phyloP scores from a whole-genome alignment of 2,329 filamentous ascomycete species.

The Diaporthe sp. region DNA sequence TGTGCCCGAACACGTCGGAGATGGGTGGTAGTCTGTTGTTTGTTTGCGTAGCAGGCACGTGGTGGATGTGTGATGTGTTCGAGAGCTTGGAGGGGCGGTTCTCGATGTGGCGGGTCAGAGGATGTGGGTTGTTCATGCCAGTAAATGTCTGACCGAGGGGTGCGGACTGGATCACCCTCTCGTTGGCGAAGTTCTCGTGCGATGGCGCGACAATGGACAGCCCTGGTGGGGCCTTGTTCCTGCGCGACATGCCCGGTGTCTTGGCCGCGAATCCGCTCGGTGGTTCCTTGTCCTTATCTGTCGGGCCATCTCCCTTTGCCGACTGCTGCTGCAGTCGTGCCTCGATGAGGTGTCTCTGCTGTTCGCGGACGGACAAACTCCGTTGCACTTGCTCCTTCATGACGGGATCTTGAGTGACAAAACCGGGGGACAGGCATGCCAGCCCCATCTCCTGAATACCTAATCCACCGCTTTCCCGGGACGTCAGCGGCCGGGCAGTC shows the following conservation, averaged over 20 bases:
- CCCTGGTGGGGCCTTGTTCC: conserved; percentile 87
- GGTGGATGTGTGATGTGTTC: conserved; percentile 90
- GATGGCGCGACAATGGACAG: conserved; percentile 96
- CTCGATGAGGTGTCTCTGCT: conserved; percentile 96
- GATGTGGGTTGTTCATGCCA: conserved; percentile 84
- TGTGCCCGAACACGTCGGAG: conserved; percentile 92
- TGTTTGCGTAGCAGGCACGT: conserved; percentile 88
- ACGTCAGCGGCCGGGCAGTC: conserved; percentile 82
- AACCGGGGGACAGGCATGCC: conserved; percentile 94
- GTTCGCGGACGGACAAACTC: conserved; percentile 92
- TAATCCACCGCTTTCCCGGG: conserved; percentile 76
- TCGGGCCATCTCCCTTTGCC: conserved; percentile 79
- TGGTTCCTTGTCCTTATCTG: conserved; percentile 67
- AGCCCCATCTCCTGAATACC: conserved; percentile 94
- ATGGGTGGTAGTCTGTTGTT: conserved; percentile 94
- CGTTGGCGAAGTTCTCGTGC: conserved; percentile 91
- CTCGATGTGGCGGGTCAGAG: conserved; percentile 81
- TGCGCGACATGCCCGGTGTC: conserved; percentile 79
- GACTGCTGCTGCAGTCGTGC: conserved; percentile 89
- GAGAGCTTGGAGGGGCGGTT: conserved; percentile 88
- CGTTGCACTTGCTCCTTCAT: conserved; percentile 97
- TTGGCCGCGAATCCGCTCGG: conserved; percentile 69
- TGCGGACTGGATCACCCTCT: conserved; percentile 96
- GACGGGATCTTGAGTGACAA: conserved; percentile 94
- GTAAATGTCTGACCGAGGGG: conserved; percentile 96